phyloP scores from a whole-genome alignment of 352 stramenopile species.

The Globisporangium uncinulatum region DNA sequence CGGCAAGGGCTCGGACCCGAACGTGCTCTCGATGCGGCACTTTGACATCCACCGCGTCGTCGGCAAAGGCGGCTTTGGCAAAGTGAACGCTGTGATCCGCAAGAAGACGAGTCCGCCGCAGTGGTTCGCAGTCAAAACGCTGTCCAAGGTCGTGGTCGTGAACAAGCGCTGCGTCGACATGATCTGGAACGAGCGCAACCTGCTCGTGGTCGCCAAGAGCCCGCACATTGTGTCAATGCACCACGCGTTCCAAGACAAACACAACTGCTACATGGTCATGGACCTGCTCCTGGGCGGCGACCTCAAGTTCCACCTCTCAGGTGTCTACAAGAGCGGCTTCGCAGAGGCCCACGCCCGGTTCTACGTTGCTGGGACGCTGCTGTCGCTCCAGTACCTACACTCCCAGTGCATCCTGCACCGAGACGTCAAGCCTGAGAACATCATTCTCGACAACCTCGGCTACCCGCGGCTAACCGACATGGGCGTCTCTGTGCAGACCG shows the following conservation, averaged over 20 bases:
- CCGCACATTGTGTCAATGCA: constrained; percentile 58
- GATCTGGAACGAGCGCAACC: constrained; percentile 75
- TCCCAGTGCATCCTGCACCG: constrained; percentile 61
- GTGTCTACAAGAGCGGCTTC: constrained; percentile 49
- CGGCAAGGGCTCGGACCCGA: constrained; percentile 23
- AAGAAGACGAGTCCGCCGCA: constrained; percentile 41
- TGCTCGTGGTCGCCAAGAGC: constrained; percentile 43
- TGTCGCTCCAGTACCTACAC: constrained; percentile 70
- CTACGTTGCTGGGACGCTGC: constrained; percentile 51
- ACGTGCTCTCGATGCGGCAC: constrained; percentile 43
- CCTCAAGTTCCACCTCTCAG: constrained; percentile 61
- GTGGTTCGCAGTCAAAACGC: constrained; percentile 71
- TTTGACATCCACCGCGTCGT: constrained; percentile 68
- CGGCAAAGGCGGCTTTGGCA: constrained; percentile 64
- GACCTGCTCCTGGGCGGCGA: constrained; percentile 68
- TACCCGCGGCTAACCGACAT: constrained; percentile 73
- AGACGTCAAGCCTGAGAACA: constrained; percentile 84
- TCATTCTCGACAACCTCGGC: constrained; percentile 75
- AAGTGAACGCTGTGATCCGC: constrained; percentile 67
- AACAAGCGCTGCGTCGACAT: constrained; percentile 59
- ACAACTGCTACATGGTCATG: constrained; percentile 78
- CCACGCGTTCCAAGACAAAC: constrained; percentile 56
- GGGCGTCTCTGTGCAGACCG: constrained; percentile 56
- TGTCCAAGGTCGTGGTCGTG: constrained; percentile 53
- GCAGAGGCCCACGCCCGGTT: constrained; percentile 40